phyloP scores from a whole-genome alignment of 176 grass and related monocot species.

The Triticum dicoccoides region DNA sequence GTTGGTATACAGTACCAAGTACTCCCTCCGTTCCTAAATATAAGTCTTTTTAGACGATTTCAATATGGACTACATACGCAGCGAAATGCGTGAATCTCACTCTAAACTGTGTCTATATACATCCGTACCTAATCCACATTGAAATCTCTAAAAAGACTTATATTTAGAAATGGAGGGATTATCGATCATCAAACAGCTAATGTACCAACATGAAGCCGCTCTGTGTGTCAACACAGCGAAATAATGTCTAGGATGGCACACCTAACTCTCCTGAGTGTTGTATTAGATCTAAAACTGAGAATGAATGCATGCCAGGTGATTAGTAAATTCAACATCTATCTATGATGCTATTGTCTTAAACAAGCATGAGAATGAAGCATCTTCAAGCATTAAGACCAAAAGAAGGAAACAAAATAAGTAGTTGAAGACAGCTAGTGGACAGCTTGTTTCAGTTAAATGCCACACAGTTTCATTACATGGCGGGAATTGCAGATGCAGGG shows the following conservation, averaged over 20 bases:
- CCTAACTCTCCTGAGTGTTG: not conserved
- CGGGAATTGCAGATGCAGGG: not conserved
- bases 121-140: too few relatives aligned
- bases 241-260: conserved; percentile 1
- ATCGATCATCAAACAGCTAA: not conserved
- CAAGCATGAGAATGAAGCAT: not conserved
- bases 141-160: too few relatives aligned
- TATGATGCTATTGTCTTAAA: conserved; percentile 1
- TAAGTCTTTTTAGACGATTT: too few relatives aligned
- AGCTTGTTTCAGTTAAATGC: conserved; percentile 15
- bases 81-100: too few relatives aligned
- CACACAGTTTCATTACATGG: not conserved
- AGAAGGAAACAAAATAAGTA: not conserved
- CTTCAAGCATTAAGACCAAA: not conserved
- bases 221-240: not conserved
- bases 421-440: not conserved
- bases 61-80: too few relatives aligned
- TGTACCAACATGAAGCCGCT: not conserved
- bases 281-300: too few relatives aligned
- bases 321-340: not conserved
- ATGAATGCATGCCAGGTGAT: not conserved
- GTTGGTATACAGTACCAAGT: not conserved
- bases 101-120: too few relatives aligned
- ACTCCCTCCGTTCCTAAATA: not conserved
- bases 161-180: too few relatives aligned